These are phyloP conservation scores for Melanopsichium pennsylvanicum DNA, from an alignment of 1,284 basidiomycete species.

Conservation along the genomic window DNA sequence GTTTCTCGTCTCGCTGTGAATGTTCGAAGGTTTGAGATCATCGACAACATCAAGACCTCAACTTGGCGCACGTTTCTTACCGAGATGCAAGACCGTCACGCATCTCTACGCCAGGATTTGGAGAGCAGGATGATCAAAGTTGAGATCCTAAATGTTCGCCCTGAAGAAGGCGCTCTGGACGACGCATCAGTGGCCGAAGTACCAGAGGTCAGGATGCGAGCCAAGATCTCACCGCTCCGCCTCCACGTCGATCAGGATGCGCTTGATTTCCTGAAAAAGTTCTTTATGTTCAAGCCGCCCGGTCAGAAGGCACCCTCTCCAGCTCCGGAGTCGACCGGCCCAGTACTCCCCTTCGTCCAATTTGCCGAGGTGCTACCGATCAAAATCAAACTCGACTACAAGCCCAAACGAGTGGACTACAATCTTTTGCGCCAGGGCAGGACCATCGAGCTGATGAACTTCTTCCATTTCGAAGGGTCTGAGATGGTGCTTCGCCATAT, in stretches of 20 bases:
- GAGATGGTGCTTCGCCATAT: slow-evolving; percentile 97
- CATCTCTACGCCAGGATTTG: slow-evolving; percentile 75
- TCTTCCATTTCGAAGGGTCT: slow-evolving; percentile 98
- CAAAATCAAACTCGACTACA: slow-evolving; percentile 91
- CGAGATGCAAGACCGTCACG: slow-evolving; percentile 37
- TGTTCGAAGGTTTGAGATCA: slow-evolving; percentile 77
- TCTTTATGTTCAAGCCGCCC: slow-evolving; percentile 81
- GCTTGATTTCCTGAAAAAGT: slow-evolving; percentile 94
- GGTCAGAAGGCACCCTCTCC: slow-evolving; percentile 47
- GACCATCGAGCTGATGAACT: slow-evolving; percentile 98
- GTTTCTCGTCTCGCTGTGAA: slow-evolving; percentile 46
- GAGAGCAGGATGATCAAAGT: slow-evolving; percentile 91
- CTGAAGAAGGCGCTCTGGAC: slow-evolving; percentile 65
- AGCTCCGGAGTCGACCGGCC: background rate
- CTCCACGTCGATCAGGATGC: slow-evolving; percentile 98
- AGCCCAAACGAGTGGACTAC: slow-evolving; percentile 95
- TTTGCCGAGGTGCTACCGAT: slow-evolving; percentile 86
- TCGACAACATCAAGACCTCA: slow-evolving; percentile 97
- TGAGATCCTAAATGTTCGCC: slow-evolving; percentile 70
- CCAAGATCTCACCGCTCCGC: slow-evolving; percentile 73
- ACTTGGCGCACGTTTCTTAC: slow-evolving; percentile 98
- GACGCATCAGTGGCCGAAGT: background rate
- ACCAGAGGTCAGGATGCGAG: slow-evolving; percentile 77
- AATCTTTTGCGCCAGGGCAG: slow-evolving; percentile 79
- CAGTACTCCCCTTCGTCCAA: slow-evolving; percentile 65